Base-by-base conservation (phyloP, 805 yeast genomes). In the Saitoella complicata region DNA sequence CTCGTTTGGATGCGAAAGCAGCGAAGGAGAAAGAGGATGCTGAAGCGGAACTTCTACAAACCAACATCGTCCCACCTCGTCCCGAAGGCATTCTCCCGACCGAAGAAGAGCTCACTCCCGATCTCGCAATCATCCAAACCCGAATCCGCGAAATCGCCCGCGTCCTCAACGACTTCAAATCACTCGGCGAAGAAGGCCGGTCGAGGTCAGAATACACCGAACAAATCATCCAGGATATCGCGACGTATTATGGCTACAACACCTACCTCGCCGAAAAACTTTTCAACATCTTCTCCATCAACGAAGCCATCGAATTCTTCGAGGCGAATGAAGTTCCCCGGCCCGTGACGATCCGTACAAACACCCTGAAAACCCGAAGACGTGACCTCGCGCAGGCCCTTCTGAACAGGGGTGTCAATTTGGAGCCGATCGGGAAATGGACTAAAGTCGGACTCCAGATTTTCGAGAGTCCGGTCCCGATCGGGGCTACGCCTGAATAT, bases 401-500 rank as follows among this genome's bases (percentile, higher is more conserved):
- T 50, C 94, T 88, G 46, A 88, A 88, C 64, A 78, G 95, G 58
- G 98, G 98, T 61, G 98, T 88, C 50, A 91, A 91, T 60, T 70
- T 91, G 55, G 96, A 91, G 65, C 97, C 97, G 39, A 85, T 91
- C 55, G 97, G 97, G 42, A 68, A 82, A 38, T 91, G 99, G 99
- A 86, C 97, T 29, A 91, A 91, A 64, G 97, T 91, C 43, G 99
- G 99, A 50, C 70, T 91, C 52, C 98, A 91, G 64, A 79, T 91
- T 44, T 91, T 88, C 61, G 99, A 91, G 60, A 87, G 97, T 29
- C 97, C 87, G 63, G 97, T 91, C n/a, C 98, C 99, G 39, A 83
- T 91, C 54, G 99, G 99, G 64, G 98, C 99, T 39, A 91, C 99
- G 6, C 98, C 99, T 39, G 99, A 91, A 66, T 91, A 91, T 61